Conservation (phyloP, 306 rosid species). For the Carpinus fangiana region DNA sequence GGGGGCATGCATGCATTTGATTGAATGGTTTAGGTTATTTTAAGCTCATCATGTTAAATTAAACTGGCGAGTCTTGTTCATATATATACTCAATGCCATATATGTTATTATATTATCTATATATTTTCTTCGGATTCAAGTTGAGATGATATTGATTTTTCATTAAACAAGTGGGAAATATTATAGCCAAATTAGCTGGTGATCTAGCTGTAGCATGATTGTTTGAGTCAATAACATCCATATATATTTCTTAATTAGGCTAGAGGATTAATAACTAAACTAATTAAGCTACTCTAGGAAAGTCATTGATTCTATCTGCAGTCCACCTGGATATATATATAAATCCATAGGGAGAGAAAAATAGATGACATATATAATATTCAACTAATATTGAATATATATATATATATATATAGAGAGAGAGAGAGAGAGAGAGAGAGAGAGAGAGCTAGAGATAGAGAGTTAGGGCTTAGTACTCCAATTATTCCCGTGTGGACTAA, state of each 20-base stretch:
- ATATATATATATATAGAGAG: too few relatives aligned
- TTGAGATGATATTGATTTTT: not conserved
- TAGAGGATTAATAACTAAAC: not conserved
- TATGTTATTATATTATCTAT: not conserved
- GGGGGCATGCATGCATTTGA: too few relatives aligned
- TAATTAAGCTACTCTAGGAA: not conserved
- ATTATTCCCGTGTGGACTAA: not conserved
- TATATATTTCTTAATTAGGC: not conserved
- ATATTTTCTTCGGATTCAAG: not conserved
- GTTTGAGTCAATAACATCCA: not conserved
- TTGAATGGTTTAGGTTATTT: too few relatives aligned
- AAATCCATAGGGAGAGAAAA: not conserved
- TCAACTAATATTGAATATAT: not conserved
- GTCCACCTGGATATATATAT: not conserved
- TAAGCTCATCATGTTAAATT: too few relatives aligned
- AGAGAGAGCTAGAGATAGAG: too few relatives aligned
- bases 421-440: too few relatives aligned
- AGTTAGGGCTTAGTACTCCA: not conserved
- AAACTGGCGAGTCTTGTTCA: too few relatives aligned
- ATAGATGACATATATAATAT: not conserved
- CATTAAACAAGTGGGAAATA: not conserved
- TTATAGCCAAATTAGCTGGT: not conserved
- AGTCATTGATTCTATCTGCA: constrained; percentile 1
- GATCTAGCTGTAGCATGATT: not conserved
- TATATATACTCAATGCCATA: too few relatives aligned